phyloP scores from a whole-genome alignment of 2,329 filamentous ascomycete species.

The Fusarium burgessii region DNA sequence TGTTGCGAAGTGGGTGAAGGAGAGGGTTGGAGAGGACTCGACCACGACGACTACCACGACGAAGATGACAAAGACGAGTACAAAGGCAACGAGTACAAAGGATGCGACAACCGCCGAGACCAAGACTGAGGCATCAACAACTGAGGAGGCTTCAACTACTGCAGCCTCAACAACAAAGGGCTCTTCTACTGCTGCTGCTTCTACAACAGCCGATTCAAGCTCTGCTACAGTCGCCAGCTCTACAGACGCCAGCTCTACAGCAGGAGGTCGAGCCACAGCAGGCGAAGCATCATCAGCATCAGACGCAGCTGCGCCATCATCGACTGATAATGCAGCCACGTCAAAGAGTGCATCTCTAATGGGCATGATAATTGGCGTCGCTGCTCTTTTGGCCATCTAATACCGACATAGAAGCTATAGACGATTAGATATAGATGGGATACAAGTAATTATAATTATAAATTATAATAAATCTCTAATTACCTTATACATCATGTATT shows the following conservation, averaged over 20 bases:
- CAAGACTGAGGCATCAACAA: not conserved
- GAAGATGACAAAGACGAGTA: not conserved
- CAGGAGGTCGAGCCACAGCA: not conserved
- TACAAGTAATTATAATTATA: not conserved
- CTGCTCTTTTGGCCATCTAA: slow-evolving; percentile 13
- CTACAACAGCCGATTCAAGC: not conserved
- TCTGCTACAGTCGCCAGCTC: not conserved
- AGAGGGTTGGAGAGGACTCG: not conserved
- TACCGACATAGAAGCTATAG: not conserved
- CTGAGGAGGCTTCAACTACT: not conserved
- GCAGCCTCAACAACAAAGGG: not conserved
- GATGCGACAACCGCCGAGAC: not conserved
- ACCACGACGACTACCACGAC: not conserved
- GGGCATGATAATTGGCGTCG: slow-evolving; percentile 10
- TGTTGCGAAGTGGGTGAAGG: slow-evolving; percentile 14
- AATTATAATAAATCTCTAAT: not conserved
- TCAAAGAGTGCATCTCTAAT: slow-evolving; percentile 5
- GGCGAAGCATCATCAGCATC: slow-evolving; percentile 5
- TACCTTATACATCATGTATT: not conserved
- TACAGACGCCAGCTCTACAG: not conserved
- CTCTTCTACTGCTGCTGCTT: not conserved
- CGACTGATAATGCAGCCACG: slow-evolving; percentile 11
- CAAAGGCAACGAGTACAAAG: not conserved
- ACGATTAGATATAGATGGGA: not conserved
- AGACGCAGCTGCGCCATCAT: slow-evolving; percentile 3